A percentile compares a stretch with the other conserved stretches of the same genome.
These are phyloP conservation scores for Fonsecaea pedrosoi DNA, from an alignment of 2,329 filamentous ascomycete species.

Conservation along the genomic window DNA sequence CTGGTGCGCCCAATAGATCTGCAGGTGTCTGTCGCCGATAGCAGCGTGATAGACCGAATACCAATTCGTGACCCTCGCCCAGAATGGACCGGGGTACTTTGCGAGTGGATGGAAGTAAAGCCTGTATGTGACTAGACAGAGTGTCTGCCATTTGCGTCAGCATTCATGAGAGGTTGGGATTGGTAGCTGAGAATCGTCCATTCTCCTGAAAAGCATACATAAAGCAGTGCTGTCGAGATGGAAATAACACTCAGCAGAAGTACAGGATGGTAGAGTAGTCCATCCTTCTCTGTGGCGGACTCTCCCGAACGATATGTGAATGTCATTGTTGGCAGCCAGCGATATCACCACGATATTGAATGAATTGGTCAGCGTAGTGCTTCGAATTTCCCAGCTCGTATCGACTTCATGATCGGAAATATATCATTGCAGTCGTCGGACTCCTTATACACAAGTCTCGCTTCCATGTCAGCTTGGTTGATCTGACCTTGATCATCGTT, in stretches of 20 bases:
- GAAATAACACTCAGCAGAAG: not conserved
- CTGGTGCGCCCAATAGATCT: not conserved
- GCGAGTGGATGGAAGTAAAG: slow-evolving; percentile 9
- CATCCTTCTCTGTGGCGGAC: not conserved
- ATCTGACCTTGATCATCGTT: not conserved
- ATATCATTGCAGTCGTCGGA: not conserved
- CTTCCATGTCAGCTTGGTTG: not conserved
- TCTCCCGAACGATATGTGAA: not conserved
- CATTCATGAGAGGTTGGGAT: not conserved
- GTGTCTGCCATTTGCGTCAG: not conserved
- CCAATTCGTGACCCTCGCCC: slow-evolving; percentile 17
- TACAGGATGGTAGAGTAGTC: not conserved
- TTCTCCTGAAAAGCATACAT: not conserved
- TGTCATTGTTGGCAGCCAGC: not conserved
- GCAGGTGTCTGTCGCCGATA: not conserved
- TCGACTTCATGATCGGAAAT: not conserved
- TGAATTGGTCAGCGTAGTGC: not conserved
- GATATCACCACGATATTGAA: not conserved
- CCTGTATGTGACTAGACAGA: not conserved
- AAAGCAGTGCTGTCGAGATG: not conserved
- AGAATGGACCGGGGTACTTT: slow-evolving; percentile 21
- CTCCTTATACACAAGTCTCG: not conserved
- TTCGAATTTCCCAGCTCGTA: not conserved
- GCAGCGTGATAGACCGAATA: slow-evolving; percentile 9
- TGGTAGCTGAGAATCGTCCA: not conserved